Evolutionary conservation across 306 rosid species (phyloP).

Genomic region (Cucurbita maxima): DNA sequence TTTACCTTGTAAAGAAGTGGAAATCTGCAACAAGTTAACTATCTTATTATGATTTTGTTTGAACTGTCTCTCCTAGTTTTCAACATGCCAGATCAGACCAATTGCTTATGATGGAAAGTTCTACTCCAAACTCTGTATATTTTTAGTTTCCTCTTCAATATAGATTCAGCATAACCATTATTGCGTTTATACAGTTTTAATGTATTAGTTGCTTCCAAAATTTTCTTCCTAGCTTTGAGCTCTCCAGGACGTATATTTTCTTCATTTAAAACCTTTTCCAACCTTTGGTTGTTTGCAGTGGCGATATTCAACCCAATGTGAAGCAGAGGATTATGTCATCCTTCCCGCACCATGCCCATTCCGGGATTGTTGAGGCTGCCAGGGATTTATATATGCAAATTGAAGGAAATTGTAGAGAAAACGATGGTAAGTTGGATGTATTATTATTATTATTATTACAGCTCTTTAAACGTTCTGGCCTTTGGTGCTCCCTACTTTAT

Average conservation of each 20-base stretch:
- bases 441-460: background rate
- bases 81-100: background rate
- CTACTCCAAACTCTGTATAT: background rate
- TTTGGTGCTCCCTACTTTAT: background rate
- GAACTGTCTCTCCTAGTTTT: background rate
- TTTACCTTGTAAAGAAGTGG: background rate
- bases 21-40: background rate
- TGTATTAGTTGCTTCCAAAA: background rate
- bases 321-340: conserved; percentile 38
- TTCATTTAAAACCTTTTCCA: background rate
- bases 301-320: conserved; percentile 26
- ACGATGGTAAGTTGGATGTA: conserved; percentile 29
- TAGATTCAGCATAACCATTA: background rate
- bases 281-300: conserved; percentile 28
- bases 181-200: background rate
- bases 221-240: background rate
- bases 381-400: conserved; percentile 68
- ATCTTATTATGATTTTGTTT: background rate
- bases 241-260: background rate
- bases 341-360: conserved; percentile 73
- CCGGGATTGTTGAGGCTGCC: conserved; percentile 78
- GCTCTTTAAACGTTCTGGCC: background rate
- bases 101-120: background rate
- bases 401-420: conserved; percentile 40
- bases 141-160: background rate